Percentiles rank a stretch among this genome's conserved stretches.
Evolutionary conservation across 2,329 filamentous ascomycete genomes (phyloP).

Genomic region (Penicillium sp.): DNA sequence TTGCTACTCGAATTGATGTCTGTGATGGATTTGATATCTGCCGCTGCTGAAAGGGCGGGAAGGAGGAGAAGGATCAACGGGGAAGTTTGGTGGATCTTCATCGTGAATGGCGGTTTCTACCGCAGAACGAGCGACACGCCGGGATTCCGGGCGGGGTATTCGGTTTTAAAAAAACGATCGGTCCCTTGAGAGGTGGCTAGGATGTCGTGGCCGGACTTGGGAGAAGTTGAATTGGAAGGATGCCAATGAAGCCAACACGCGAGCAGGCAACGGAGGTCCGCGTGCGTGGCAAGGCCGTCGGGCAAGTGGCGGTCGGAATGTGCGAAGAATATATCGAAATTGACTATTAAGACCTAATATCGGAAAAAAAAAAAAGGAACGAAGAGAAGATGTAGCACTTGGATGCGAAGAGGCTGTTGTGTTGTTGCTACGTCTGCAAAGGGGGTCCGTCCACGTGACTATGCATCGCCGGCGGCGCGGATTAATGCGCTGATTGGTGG

Average conservation of each 20-base stretch:
- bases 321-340: neutral
- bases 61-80: slow-evolving; percentile 35
- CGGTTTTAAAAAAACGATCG: neutral
- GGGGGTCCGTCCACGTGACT: slow-evolving; percentile 5
- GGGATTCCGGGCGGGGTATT: neutral
- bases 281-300: neutral
- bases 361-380: slow-evolving; percentile 1
- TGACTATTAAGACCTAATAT: slow-evolving; percentile 1
- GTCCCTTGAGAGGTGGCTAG: neutral
- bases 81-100: slow-evolving; percentile 35
- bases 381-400: neutral
- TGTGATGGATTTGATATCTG: slow-evolving; percentile 8
- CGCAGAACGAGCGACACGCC: slow-evolving; percentile 10
- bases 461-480: neutral
- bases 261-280: neutral
- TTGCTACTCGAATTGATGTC: slow-evolving; percentile 17
- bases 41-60: slow-evolving; percentile 30
- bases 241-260: neutral
- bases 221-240: neutral
- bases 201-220: neutral
- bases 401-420: neutral
- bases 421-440: slow-evolving; percentile 4
- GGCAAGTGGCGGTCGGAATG: neutral
- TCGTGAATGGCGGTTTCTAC: slow-evolving; percentile 14
- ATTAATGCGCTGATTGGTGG: neutral